Conservation (phyloP, 805 yeast genomes). For the Tanozyma kutaoensis region DNA sequence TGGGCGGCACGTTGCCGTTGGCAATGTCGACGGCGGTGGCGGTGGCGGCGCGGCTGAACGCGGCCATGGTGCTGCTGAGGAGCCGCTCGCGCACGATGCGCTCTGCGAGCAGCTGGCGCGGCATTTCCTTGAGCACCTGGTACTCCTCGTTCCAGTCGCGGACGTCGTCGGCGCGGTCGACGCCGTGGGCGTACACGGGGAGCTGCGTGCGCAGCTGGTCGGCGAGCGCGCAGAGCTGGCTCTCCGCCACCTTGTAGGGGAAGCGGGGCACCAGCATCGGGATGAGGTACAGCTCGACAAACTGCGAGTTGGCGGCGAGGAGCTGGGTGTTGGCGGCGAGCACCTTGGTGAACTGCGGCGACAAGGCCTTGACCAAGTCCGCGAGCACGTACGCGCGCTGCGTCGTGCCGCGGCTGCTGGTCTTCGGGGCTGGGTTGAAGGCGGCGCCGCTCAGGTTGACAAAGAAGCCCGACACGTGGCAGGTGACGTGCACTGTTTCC, state of each 20-base stretch:
- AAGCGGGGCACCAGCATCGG: constrained; percentile 50
- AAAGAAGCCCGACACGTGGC: constrained; percentile 67
- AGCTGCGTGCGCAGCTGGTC: constrained; percentile 54
- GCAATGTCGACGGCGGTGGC: constrained; percentile 70
- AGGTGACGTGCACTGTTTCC: constrained; percentile 66
- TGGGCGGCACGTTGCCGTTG: constrained; percentile 59
- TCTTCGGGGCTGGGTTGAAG: constrained; percentile 53
- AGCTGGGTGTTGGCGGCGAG: constrained; percentile 37
- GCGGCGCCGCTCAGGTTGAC: constrained; percentile 53
- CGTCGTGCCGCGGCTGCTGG: constrained; percentile 20
- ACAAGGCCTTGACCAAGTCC: constrained; percentile 48
- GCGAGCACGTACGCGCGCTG: constrained; percentile 37
- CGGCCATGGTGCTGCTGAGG: constrained; percentile 56
- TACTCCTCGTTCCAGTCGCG: constrained; percentile 89
- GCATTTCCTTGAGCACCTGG: constrained; percentile 69
- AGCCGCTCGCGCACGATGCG: constrained; percentile 66
- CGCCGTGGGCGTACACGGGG: constrained; percentile 37
- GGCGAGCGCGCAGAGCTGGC: constrained; percentile 16
- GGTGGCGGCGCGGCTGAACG: constrained; percentile 64
- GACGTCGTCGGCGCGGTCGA: constrained; percentile 41
- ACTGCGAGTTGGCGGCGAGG: constrained; percentile 21
- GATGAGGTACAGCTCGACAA: constrained; percentile 43
- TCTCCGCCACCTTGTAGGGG: constrained; percentile 62
- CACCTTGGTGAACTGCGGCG: constrained; percentile 47
- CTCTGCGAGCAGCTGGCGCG: constrained; percentile 44